A percentile compares a stretch with the other conserved stretches of the same genome.
phyloP scores from a whole-genome alignment of 176 grass and related monocot genomes.

The Eremochloa ophiuroides region DNA sequence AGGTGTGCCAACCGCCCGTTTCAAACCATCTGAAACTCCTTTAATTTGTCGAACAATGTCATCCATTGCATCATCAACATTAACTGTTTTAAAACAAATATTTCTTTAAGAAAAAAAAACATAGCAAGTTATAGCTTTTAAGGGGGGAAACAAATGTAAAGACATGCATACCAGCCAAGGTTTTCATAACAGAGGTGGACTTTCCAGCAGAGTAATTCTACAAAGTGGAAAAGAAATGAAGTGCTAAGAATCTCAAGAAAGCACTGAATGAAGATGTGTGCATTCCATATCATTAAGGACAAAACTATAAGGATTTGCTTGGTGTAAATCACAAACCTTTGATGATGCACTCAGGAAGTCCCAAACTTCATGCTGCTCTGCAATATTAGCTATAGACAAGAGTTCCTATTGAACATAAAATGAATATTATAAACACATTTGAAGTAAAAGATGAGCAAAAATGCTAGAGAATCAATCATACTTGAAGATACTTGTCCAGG shows the following conservation, averaged over 20 bases:
- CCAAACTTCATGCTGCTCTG: constrained; percentile 97
- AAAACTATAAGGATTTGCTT: constrained; percentile 11
- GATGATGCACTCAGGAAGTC: constrained; percentile 92
- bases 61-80: constrained; percentile 98
- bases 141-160: neutral
- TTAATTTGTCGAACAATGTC: constrained; percentile 95
- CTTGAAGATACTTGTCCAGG: constrained; percentile 95
- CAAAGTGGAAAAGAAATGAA: constrained; percentile 29
- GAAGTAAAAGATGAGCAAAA: constrained; percentile 21
- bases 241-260: constrained; percentile 19
- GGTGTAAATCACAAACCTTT: constrained; percentile 46
- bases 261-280: neutral
- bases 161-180: constrained; percentile 66
- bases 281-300: constrained; percentile 13
- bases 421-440: constrained; percentile 27
- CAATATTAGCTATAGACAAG: constrained; percentile 86
- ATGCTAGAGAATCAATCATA: constrained; percentile 36
- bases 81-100: constrained; percentile 56
- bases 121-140: constrained; percentile 13
- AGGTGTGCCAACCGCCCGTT: constrained; percentile 56
- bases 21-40: constrained; percentile 87
- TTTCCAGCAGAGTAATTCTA: constrained; percentile 99
- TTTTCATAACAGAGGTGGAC: constrained; percentile 93
- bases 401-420: constrained; percentile 62
- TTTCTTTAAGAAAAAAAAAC: constrained; percentile 23